A percentile compares a stretch with the other conserved stretches of the same genome.
Evolutionary conservation across 331 rosid genomes (phyloP).

Genomic region (Prunus yedoensis): DNA sequence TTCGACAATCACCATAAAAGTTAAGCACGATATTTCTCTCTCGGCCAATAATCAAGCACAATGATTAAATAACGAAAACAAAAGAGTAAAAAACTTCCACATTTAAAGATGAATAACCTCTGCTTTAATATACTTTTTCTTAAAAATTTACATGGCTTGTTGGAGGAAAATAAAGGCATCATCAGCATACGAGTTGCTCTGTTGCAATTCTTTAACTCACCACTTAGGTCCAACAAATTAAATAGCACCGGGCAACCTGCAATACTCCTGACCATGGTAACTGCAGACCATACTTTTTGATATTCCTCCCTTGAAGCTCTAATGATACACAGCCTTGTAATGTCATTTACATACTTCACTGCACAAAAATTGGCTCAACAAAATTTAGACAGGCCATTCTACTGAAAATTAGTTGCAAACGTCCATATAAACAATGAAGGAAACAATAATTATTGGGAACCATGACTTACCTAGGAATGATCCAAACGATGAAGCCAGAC

Average conservation of each 20-base stretch:
- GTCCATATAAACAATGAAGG: not conserved
- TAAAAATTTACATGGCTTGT: too few relatives aligned
- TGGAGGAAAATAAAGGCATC: not conserved
- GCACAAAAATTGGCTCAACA: not conserved
- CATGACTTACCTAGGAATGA: slow-evolving; percentile 54
- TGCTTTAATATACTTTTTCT: not conserved
- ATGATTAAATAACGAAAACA: not conserved
- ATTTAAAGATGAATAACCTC: too few relatives aligned
- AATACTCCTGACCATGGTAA: slow-evolving; percentile 68
- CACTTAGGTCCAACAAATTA: slow-evolving; percentile 63
- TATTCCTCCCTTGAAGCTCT: slow-evolving; percentile 66
- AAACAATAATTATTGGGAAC: not conserved
- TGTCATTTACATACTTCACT: slow-evolving; percentile 81
- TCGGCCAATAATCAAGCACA: not conserved
- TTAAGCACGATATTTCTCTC: not conserved
- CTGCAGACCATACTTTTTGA: slow-evolving; percentile 72
- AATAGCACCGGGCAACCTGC: slow-evolving; percentile 56
- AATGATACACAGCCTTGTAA: slow-evolving; percentile 68
- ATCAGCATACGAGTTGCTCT: not conserved
- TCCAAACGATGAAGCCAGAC: slow-evolving; percentile 70
- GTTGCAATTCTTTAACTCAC: slow-evolving; percentile 33
- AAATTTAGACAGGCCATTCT: not conserved
- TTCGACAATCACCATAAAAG: not conserved
- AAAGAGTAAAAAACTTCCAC: not conserved
- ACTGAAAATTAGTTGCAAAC: not conserved